A percentile compares a stretch with the other conserved stretches of the same genome.
Conservation (phyloP, 169 alveolate genomes). For the Plasmodium gallinaceum region DNA sequence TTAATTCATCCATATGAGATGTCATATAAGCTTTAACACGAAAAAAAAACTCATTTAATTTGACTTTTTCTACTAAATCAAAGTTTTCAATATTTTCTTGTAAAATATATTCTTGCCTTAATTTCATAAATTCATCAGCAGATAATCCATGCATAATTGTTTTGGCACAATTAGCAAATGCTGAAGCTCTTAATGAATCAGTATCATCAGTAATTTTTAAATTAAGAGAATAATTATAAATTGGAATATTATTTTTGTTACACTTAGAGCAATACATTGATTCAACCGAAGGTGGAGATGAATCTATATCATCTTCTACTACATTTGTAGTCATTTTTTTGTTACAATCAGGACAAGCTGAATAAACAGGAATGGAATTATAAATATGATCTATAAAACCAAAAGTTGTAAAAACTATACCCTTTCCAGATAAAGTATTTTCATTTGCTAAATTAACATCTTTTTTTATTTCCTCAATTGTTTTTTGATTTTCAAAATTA, state of each 20-base stretch:
- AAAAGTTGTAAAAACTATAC: conserved; percentile 72
- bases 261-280: conserved; percentile 83
- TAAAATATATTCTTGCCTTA: conserved; percentile 44
- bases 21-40: conserved; percentile 69
- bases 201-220: conserved; percentile 83
- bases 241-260: conserved; percentile 76
- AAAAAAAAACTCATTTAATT: conserved; percentile 57
- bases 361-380: conserved; percentile 54
- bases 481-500: conserved; percentile 24
- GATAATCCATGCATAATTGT: conserved; percentile 74
- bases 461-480: conserved; percentile 77
- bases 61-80: conserved; percentile 45
- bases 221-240: conserved; percentile 80
- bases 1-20: conserved; percentile 71
- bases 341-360: conserved; percentile 84
- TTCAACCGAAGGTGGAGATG: conserved; percentile 13
- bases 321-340: conserved; percentile 80
- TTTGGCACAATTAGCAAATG: conserved; percentile 81
- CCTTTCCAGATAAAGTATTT: conserved; percentile 74
- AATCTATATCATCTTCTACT: conserved; percentile 18
- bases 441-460: conserved; percentile 69
- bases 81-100: conserved; percentile 65
- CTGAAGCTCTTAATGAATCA: conserved; percentile 82
- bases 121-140: conserved; percentile 61
- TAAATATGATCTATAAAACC: conserved; percentile 73